phyloP scores from a whole-genome alignment of 139 green algal genomes.

The Volvox africanus region DNA sequence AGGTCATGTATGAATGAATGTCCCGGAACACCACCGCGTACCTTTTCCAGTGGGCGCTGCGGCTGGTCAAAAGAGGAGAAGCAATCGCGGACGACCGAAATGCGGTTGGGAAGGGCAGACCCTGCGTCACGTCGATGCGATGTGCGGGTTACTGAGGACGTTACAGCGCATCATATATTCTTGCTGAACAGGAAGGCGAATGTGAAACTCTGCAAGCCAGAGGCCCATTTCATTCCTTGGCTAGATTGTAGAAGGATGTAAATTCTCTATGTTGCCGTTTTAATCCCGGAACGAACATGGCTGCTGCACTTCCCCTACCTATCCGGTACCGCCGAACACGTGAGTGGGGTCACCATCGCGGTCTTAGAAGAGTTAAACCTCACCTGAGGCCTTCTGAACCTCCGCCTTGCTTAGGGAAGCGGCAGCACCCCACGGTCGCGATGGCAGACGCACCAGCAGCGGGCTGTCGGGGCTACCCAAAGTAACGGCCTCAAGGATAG shows the following conservation, averaged over 20 bases:
- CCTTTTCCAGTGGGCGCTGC: conserved; percentile 51
- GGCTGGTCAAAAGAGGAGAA: conserved; percentile 73
- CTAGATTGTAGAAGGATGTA: not conserved
- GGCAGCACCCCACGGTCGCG: conserved; percentile 74
- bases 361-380: not conserved
- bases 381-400: conserved; percentile 33
- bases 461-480: conserved; percentile 42
- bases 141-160: not conserved
- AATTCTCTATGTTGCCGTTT: not conserved
- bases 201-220: not conserved
- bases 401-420: conserved; percentile 59
- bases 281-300: not conserved
- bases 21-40: not conserved
- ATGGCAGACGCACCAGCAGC: conserved; percentile 70
- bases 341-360: too few relatives aligned
- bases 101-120: conserved; percentile 14
- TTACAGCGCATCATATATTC: not conserved
- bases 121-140: conserved; percentile 13
- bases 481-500: not conserved
- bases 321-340: too few relatives aligned
- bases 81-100: conserved; percentile 78
- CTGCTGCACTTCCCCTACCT: too few relatives aligned
- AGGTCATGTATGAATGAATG: too few relatives aligned
- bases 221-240: too few relatives aligned
- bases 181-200: too few relatives aligned